phyloP scores from a whole-genome alignment of 2,329 filamentous ascomycete species.

The Rhynchosporium agropyri region DNA sequence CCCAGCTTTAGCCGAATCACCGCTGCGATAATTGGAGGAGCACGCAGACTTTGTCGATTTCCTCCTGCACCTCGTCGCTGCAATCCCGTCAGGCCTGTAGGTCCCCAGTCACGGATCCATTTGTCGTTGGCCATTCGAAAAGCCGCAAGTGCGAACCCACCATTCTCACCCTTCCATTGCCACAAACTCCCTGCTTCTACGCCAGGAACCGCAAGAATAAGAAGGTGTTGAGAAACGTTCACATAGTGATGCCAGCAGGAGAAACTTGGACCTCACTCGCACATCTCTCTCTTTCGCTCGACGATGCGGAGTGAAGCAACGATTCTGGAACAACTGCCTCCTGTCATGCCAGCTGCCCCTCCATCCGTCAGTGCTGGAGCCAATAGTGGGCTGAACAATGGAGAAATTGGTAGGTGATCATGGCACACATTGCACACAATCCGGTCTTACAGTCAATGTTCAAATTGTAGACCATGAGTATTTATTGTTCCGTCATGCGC shows the following conservation, averaged over 20 bases:
- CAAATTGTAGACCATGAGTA: conserved; percentile 15
- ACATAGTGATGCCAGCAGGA: conserved; percentile 36
- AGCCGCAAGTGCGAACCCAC: conserved; percentile 36
- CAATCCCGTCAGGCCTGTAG: conserved; percentile 22
- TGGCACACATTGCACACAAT: not conserved
- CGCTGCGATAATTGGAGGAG: conserved; percentile 29
- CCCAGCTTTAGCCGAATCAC: conserved; percentile 30
- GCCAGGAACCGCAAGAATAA: conserved; percentile 31
- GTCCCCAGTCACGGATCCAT: conserved; percentile 30
- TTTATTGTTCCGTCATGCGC: conserved; percentile 22
- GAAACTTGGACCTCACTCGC: conserved; percentile 22
- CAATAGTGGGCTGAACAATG: conserved; percentile 36
- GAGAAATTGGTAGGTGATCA: conserved; percentile 39
- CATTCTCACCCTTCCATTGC: conserved; percentile 30
- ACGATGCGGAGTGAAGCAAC: conserved; percentile 39
- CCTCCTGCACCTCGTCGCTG: conserved; percentile 33
- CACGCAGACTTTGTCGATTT: conserved; percentile 20
- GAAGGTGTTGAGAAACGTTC: conserved; percentile 28
- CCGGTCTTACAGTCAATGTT: conserved; percentile 5
- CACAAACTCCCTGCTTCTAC: conserved; percentile 31
- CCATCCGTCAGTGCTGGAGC: conserved; percentile 35
- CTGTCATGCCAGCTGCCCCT: conserved; percentile 40
- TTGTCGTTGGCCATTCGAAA: conserved; percentile 34
- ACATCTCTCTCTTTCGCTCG: conserved; percentile 22
- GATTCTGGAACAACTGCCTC: conserved; percentile 33